Evolutionary conservation across 352 stramenopile species (phyloP).

Genomic region (Globisporangium paroecandrum): DNA sequence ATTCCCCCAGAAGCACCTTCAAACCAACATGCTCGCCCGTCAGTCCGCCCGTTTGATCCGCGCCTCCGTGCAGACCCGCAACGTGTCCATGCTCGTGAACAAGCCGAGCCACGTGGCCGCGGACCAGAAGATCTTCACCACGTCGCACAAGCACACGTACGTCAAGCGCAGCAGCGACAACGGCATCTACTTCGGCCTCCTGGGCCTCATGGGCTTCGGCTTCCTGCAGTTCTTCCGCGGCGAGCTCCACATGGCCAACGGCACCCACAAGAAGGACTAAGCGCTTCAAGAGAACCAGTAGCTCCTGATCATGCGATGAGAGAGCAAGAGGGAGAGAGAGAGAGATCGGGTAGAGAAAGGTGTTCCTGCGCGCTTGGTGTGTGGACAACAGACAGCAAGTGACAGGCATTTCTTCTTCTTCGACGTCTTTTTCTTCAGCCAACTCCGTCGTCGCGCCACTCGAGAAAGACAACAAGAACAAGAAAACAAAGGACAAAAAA

Average conservation of each 20-base stretch:
- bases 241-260: conserved; percentile 70
- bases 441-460: neutral
- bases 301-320: neutral
- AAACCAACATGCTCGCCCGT: conserved; percentile 47
- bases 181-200: conserved; percentile 32
- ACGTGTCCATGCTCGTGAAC: conserved; percentile 62
- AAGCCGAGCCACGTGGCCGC: conserved; percentile 55
- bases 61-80: conserved; percentile 33
- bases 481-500: conserved; percentile 3
- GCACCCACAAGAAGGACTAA: conserved; percentile 72
- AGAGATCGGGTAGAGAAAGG: neutral
- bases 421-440: neutral
- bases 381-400: conserved; percentile 2
- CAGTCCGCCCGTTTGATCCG: conserved; percentile 37
- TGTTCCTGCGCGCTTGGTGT: neutral
- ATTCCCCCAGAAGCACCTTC: conserved; percentile 6
- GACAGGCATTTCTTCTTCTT: neutral
- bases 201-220: conserved; percentile 44
- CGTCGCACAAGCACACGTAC: conserved; percentile 59
- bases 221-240: conserved; percentile 58
- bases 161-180: conserved; percentile 61
- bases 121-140: conserved; percentile 70
- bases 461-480: conserved; percentile 2
- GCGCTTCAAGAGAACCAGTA: neutral
- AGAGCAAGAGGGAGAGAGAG: neutral